Base-by-base conservation (phyloP, 2,329 filamentous ascomycete species). In the Dendryphion nanum region DNA sequence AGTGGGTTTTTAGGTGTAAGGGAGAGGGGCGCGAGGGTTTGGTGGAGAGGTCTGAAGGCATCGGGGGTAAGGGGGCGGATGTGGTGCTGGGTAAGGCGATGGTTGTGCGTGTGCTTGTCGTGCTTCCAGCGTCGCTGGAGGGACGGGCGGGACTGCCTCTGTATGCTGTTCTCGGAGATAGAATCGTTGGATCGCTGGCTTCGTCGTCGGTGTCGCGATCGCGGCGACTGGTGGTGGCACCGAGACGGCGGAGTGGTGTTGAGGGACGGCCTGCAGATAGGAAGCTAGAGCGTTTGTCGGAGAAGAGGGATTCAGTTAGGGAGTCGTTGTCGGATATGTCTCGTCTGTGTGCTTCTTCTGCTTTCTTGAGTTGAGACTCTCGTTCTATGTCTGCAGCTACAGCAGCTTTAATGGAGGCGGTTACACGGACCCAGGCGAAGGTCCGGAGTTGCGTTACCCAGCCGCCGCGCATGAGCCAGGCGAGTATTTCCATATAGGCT, bases 371-470 rank as follows among this genome's bases (percentile, higher is more conserved):
- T 1, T 42, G 42, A 15, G 53, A 57, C 40, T 65, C 63, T 5
- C 47, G 53, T 31, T 61, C 87, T 82, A 88, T 75, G 38, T 82
- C 78, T 51, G 83, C 78, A 35, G 87, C 82, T 3, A 94, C 89
- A 48, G 87, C 83, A 56, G 86, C 83, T 52, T 93, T 82, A 45
- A 95, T 86, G 59, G 91, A 84, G 2, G 86, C 82, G 67, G 83
- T 84, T 29, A 93, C 86, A 34, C 91, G 80, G 30, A 97, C 81
- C 74, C 93, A 95, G 10, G 85, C 88, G 63, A 94, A 96, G 1
- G 89, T 93, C 46, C 89, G 86, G 5, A 98, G 76, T 63, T 96
- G 90, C 1, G 87, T 95, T 1, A 96, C 90, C 86, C 93, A 95
- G 12, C 89, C 89, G 32, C 89, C 86, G 28, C 90, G 82, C 71